These are phyloP conservation scores for Botrytis squamosa DNA, from an alignment of 2,329 filamentous ascomycete species.

Conservation along the genomic window DNA sequence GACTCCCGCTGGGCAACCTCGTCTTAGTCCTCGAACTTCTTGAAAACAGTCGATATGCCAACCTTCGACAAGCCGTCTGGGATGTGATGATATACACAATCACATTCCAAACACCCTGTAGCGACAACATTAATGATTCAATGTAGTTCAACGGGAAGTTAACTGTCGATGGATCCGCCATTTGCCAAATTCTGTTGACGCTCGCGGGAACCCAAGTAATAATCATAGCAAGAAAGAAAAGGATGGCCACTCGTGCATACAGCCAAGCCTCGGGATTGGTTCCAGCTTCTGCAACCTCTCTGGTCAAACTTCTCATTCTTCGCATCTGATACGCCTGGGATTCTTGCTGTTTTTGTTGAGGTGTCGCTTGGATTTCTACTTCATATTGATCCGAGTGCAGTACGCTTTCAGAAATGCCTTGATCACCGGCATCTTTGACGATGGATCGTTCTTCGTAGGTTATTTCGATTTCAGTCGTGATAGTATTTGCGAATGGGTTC, in stretches of 20 bases:
- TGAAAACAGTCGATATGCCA: slow-evolving; percentile 1
- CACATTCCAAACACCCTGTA: slow-evolving; percentile 81
- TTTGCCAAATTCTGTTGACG: slow-evolving; percentile 22
- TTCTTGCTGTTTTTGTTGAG: slow-evolving; percentile 16
- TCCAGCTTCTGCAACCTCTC: slow-evolving; percentile 9
- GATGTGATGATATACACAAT: slow-evolving; percentile 72
- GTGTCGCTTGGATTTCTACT: slow-evolving; percentile 22
- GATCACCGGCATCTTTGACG: slow-evolving; percentile 22
- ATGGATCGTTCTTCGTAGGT: slow-evolving; percentile 47
- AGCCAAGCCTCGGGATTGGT: slow-evolving; percentile 55
- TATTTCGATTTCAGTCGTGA: slow-evolving; percentile 38
- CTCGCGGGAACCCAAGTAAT: slow-evolving; percentile 57
- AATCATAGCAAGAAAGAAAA: slow-evolving; percentile 67
- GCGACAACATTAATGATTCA: slow-evolving; percentile 20
- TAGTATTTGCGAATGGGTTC: slow-evolving; percentile 41
- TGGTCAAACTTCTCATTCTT: slow-evolving; percentile 17
- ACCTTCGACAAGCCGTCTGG: slow-evolving; percentile 45
- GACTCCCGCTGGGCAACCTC: slow-evolving; percentile 10
- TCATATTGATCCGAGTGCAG: not conserved
- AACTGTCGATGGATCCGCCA: slow-evolving; percentile 8
- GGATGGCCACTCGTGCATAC: slow-evolving; percentile 65
- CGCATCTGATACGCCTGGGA: slow-evolving; percentile 3
- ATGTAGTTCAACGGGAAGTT: slow-evolving; percentile 24
- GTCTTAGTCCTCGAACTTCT: slow-evolving; percentile 13
- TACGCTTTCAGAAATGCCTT: slow-evolving; percentile 26